Evolutionary conservation across 345 rosid species (phyloP).

Genomic region (Isatis tinctoria): DNA sequence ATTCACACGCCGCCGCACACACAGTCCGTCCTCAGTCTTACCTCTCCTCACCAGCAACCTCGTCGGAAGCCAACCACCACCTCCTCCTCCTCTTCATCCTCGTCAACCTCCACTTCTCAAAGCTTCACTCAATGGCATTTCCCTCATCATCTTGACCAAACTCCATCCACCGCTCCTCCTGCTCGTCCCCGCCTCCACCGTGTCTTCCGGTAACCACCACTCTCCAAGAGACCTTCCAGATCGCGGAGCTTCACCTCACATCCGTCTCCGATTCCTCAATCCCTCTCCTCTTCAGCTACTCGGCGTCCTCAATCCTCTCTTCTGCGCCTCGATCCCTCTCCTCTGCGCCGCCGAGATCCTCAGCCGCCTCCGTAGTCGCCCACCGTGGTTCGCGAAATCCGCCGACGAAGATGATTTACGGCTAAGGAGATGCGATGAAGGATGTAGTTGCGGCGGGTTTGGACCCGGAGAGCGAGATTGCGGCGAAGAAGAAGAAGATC

Average conservation of each 20-base stretch:
- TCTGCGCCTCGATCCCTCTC: slow-evolving; percentile 51
- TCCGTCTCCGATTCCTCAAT: slow-evolving; percentile 49
- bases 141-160: slow-evolving; percentile 45
- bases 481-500: slow-evolving; percentile 36
- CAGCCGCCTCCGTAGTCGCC: slow-evolving; percentile 35
- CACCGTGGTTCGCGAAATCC: slow-evolving; percentile 15
- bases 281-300: slow-evolving; percentile 65
- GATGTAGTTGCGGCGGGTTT: slow-evolving; percentile 33
- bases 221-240: slow-evolving; percentile 62
- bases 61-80: slow-evolving; percentile 28
- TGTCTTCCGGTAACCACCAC: slow-evolving; percentile 41
- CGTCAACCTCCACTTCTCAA: slow-evolving; percentile 75
- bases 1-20: slow-evolving; percentile 69
- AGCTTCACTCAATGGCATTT: slow-evolving; percentile 92
- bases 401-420: slow-evolving; percentile 32
- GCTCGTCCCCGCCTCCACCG: slow-evolving; percentile 30
- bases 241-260: slow-evolving; percentile 61
- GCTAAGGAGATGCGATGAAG: slow-evolving; percentile 52
- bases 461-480: slow-evolving; percentile 43
- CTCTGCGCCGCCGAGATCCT: slow-evolving; percentile 50
- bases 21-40: slow-evolving; percentile 36
- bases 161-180: slow-evolving; percentile 43
- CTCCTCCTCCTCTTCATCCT: slow-evolving; percentile 66
- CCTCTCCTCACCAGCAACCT: slow-evolving; percentile 30
- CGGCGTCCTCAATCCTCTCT: no score